Evolutionary conservation across 371 early-diverging fungal genomes (phyloP).

Genomic region (Mortierella sp.): DNA sequence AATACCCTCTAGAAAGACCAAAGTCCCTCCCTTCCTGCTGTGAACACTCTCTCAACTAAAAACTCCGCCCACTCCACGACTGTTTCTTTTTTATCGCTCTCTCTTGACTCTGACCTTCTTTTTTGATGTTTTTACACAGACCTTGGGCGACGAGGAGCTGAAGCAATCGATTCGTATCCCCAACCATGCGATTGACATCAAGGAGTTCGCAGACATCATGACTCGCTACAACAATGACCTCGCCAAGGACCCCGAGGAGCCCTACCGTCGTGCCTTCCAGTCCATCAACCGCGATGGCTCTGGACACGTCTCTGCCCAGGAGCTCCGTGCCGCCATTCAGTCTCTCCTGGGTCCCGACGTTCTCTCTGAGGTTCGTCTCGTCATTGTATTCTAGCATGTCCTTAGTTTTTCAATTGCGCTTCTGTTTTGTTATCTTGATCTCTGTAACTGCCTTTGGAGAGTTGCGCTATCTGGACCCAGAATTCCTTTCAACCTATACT

Average conservation of each 20-base stretch:
- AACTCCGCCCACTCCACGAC: neutral
- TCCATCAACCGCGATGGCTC: slow-evolving; percentile 49
- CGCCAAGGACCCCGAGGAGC: slow-evolving; percentile 46
- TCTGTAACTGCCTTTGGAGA: neutral
- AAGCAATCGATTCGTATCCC: slow-evolving; percentile 33
- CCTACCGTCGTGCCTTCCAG: slow-evolving; percentile 43
- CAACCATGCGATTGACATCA: slow-evolving; percentile 38
- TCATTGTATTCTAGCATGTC: neutral
- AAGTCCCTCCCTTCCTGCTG: too few relatives aligned
- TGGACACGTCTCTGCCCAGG: slow-evolving; percentile 37
- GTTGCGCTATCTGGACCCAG: neutral
- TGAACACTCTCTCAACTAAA: too few relatives aligned
- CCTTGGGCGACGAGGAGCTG: slow-evolving; percentile 42
- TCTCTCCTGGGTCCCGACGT: slow-evolving; percentile 35
- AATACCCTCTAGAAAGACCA: too few relatives aligned
- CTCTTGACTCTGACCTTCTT: neutral
- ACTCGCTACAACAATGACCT: slow-evolving; percentile 32
- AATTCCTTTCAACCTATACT: neutral
- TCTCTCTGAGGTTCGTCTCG: slow-evolving; percentile 37
- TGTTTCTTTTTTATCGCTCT: neutral
- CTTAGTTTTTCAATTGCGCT: neutral
- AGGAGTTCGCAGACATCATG: slow-evolving; percentile 43
- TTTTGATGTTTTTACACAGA: slow-evolving; percentile 6
- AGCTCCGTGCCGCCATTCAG: slow-evolving; percentile 31
- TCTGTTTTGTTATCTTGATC: neutral